Evolutionary conservation across 257 asterid genomes (phyloP).

Genomic region (Apocynum venetum): DNA sequence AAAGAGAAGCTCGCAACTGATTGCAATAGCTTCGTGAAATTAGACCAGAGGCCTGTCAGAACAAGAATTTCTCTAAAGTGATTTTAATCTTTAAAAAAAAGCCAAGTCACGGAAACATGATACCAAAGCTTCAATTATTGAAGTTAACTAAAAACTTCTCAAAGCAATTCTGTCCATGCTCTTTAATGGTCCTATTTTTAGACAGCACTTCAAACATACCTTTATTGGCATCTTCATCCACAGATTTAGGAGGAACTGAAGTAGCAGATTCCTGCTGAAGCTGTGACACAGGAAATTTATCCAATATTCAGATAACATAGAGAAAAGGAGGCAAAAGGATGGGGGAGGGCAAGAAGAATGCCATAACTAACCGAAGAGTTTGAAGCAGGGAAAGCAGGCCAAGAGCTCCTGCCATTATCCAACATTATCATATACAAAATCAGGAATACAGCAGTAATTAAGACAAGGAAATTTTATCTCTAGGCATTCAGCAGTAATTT

Average conservation of each 20-base stretch:
- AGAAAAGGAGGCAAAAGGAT: not conserved
- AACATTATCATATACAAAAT: not conserved
- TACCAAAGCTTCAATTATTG: not conserved
- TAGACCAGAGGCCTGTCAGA: not conserved
- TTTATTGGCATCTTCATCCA: conserved; percentile 37
- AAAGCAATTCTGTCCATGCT: not conserved
- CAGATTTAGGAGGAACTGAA: conserved; percentile 25
- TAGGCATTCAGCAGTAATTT: not conserved
- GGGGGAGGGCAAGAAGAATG: conserved; percentile 10
- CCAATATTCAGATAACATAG: not conserved
- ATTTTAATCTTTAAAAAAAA: not conserved
- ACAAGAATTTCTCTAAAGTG: not conserved
- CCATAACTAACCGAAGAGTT: conserved; percentile 42
- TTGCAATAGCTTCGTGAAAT: not conserved
- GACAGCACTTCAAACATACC: conserved; percentile 35
- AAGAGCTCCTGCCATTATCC: conserved; percentile 53
- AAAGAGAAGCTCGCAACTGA: not conserved
- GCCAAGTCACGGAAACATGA: not conserved
- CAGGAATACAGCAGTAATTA: not conserved
- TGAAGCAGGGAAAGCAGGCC: conserved; percentile 65
- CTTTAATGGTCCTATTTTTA: not conserved
- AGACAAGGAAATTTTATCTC: not conserved
- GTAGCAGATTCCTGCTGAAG: conserved; percentile 40
- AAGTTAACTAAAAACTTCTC: not conserved
- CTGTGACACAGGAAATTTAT: conserved; percentile 20